Evolutionary conservation across 306 rosid species (phyloP).

Genomic region (Potentilla sterilis): DNA sequence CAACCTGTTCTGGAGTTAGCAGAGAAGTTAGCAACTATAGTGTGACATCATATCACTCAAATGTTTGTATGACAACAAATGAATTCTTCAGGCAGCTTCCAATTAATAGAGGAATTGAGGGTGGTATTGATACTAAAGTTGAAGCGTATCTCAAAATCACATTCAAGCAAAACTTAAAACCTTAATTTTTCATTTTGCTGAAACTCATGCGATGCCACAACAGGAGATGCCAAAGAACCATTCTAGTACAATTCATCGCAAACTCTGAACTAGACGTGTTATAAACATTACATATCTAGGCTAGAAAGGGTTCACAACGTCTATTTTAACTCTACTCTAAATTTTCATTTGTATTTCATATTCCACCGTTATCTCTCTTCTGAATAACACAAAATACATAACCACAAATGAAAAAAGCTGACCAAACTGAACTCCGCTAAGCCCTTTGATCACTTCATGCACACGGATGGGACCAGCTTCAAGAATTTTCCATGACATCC

Average conservation of each 20-base stretch:
- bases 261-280: not conserved
- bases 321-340: not conserved
- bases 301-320: not conserved
- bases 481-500: slow-evolving; percentile 52
- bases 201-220: not conserved
- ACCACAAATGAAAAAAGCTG: not conserved
- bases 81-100: no score
- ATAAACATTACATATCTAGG: not conserved
- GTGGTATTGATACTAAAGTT: no score
- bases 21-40: no score
- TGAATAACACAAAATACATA: not conserved
- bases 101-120: no score
- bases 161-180: not conserved
- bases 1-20: no score
- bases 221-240: not conserved
- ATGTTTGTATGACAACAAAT: no score
- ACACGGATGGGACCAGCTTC: slow-evolving; percentile 16
- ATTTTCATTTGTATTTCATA: not conserved
- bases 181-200: not conserved
- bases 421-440: not conserved
- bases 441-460: not conserved
- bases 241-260: not conserved
- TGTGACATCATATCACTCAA: no score
- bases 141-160: not conserved
- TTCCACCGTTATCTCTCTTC: not conserved